A percentile compares a stretch with the other conserved stretches of the same genome.
Evolutionary conservation across 495 filamentous ascomycete genomes (phyloP).

Genomic region (Penicillium cinerascens): DNA sequence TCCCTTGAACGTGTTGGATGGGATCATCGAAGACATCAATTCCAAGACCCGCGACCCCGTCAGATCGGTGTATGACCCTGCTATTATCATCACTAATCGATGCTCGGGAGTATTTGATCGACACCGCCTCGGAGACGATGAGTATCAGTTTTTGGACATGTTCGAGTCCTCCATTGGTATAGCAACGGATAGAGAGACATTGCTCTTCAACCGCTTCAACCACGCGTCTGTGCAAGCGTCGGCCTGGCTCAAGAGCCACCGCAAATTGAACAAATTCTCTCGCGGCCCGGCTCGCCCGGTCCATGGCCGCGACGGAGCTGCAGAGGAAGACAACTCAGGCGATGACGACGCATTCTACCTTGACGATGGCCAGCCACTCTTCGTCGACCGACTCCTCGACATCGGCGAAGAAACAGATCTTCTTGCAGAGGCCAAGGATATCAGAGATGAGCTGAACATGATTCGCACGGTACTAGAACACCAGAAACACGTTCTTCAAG

Average conservation of each 20-base stretch:
- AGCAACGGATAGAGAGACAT: slow-evolving; percentile 59
- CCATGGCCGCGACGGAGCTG: not conserved
- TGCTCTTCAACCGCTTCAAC: slow-evolving; percentile 64
- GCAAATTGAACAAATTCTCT: slow-evolving; percentile 44
- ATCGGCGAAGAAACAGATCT: slow-evolving; percentile 66
- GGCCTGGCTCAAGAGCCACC: slow-evolving; percentile 58
- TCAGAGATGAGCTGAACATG: slow-evolving; percentile 71
- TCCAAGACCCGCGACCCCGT: slow-evolving; percentile 64
- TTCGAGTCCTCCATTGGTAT: slow-evolving; percentile 65
- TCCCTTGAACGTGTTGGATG: slow-evolving; percentile 59
- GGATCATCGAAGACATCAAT: slow-evolving; percentile 66
- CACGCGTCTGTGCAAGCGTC: slow-evolving; percentile 57
- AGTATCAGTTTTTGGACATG: slow-evolving; percentile 70
- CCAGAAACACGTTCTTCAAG: slow-evolving; percentile 52
- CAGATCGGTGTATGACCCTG: slow-evolving; percentile 61
- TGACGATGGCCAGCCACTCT: slow-evolving; percentile 42
- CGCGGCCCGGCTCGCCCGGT: slow-evolving; percentile 19
- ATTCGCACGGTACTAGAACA: slow-evolving; percentile 59
- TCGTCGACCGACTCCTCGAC: slow-evolving; percentile 63
- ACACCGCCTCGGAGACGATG: slow-evolving; percentile 57
- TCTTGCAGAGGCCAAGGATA: slow-evolving; percentile 66
- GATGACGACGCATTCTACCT: slow-evolving; percentile 21
- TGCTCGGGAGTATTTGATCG: slow-evolving; percentile 66
- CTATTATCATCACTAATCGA: slow-evolving; percentile 59
- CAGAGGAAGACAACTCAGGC: slow-evolving; percentile 4